Evolutionary conservation across 805 yeast genomes (phyloP).

Genomic region (Hanseniaspora guilliermondii): DNA sequence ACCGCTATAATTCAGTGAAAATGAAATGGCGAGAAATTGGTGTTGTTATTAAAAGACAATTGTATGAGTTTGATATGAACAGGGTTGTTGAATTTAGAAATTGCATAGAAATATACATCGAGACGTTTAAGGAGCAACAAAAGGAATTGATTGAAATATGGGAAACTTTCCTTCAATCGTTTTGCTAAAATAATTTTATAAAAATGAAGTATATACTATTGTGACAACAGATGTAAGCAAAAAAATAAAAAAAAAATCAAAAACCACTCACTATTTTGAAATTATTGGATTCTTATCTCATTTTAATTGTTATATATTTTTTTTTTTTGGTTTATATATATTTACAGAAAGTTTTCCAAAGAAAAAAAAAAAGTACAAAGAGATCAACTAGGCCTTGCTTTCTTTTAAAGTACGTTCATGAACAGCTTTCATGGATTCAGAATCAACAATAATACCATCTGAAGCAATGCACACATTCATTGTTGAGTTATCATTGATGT

Average conservation of each 20-base stretch:
- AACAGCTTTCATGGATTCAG: not conserved
- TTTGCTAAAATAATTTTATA: not conserved
- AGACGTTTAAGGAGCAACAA: constrained; percentile 81
- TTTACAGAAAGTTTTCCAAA: too few relatives aligned
- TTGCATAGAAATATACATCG: constrained; percentile 79
- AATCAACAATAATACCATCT: constrained; percentile 46
- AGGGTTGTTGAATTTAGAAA: constrained; percentile 75
- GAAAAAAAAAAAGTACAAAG: too few relatives aligned
- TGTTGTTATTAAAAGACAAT: constrained; percentile 52
- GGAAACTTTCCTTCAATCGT: constrained; percentile 47
- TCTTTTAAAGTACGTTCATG: not conserved
- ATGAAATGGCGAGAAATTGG: constrained; percentile 53
- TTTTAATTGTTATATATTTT: too few relatives aligned
- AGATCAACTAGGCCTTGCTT: not conserved
- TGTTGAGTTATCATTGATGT: not conserved
- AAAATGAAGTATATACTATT: too few relatives aligned
- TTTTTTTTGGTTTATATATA: too few relatives aligned
- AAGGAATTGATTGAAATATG: constrained; percentile 82
- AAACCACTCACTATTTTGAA: too few relatives aligned
- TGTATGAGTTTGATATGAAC: constrained; percentile 56
- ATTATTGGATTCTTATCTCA: too few relatives aligned
- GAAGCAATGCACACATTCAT: constrained; percentile 39
- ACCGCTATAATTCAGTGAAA: constrained; percentile 41
- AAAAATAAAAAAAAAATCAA: too few relatives aligned
- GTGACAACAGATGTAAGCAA: too few relatives aligned